Evolutionary conservation across 148 eudicot species (phyloP), one percentile per base, ranked within the genome.

Genomic region (Persicaria maculosa): DNA sequence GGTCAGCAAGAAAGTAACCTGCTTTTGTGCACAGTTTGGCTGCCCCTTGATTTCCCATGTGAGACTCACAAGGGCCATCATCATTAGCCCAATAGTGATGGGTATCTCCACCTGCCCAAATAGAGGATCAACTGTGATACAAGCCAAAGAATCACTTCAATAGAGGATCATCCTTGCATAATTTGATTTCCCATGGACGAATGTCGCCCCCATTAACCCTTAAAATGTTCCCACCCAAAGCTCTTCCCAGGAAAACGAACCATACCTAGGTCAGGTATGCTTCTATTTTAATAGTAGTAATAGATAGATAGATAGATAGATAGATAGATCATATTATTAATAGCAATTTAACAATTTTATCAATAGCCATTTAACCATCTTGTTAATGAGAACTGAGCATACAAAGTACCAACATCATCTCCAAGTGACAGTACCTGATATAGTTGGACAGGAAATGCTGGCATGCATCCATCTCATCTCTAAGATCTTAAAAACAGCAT

Each of bases 51-150:
- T 92, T 77, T 92, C 98, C 98, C 98, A 94, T 44, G 98, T 94
- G 70, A 94, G 91, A 83, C 98, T 94, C 80, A 94, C 92, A 22
- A 94, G 84, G 76, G 98, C 97, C 97, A 92, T 91, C 55, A 85
- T 82, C 93, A 90, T 94, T 94, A 76, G 98, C 98, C 82, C 83
- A 94, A 57, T 94, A 94, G 80, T 94, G 98, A 87, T 94, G 98
- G 98, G 71, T 85, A 84, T 80, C 92, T 87, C 97, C 97, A 92
- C 98, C 98, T 94, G n/a, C 16, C 67, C 16, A 52, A 57, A 53
- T 9, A 50, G 40, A 31, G 40, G 40, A 31, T 31, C 40, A 31
- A 31, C 3, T 31, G 40, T 31, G 3, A 31, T 31, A 31, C 40
- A 31, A 31, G 40, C 40, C 40, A 31, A 31, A 31, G 40, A 31